Percentiles rank a stretch among this genome's conserved stretches.
Conservation (phyloP, 2,329 filamentous ascomycete genomes). For the Coccinonectria pachysandricola region DNA sequence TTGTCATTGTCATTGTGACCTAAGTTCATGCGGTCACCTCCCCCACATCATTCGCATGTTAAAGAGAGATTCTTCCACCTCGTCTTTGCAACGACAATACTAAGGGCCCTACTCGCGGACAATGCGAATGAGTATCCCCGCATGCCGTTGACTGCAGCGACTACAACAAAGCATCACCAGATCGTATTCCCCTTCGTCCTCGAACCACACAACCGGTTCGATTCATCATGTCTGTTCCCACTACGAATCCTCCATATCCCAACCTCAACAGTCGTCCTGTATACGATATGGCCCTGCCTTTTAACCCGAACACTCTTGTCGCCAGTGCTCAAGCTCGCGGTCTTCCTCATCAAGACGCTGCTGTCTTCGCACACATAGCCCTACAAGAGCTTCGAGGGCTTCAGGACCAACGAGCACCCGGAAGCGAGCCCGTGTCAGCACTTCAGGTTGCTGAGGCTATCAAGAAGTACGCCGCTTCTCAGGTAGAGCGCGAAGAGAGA, state of each 20-base stretch:
- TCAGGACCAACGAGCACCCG: slow-evolving; percentile 1
- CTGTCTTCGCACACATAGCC: slow-evolving; percentile 12
- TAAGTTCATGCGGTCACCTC: too few relatives aligned
- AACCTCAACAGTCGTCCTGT: slow-evolving; percentile 2
- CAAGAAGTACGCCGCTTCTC: slow-evolving; percentile 9
- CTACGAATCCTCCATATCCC: neutral
- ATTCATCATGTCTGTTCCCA: slow-evolving; percentile 7
- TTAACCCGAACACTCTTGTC: slow-evolving; percentile 10
- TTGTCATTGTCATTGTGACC: too few relatives aligned
- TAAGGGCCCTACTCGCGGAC: too few relatives aligned
- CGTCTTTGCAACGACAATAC: too few relatives aligned
- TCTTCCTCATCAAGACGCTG: slow-evolving; percentile 10
- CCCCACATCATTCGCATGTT: too few relatives aligned
- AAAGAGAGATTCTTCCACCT: too few relatives aligned
- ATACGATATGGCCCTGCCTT: slow-evolving; percentile 9
- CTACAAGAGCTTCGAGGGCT: slow-evolving; percentile 11
- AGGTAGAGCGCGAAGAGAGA: slow-evolving; percentile 3
- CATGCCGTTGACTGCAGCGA: too few relatives aligned
- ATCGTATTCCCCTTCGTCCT: too few relatives aligned
- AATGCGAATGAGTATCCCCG: too few relatives aligned
- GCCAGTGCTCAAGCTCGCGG: slow-evolving; percentile 10
- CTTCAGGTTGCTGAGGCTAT: slow-evolving; percentile 13
- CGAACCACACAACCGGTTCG: too few relatives aligned
- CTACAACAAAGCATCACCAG: too few relatives aligned
- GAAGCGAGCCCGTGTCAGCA: slow-evolving; percentile 1